These are phyloP conservation scores for Colletotrichum gloeosporioides DNA, from an alignment of 2,329 filamentous ascomycete species.

Conservation along the genomic window DNA sequence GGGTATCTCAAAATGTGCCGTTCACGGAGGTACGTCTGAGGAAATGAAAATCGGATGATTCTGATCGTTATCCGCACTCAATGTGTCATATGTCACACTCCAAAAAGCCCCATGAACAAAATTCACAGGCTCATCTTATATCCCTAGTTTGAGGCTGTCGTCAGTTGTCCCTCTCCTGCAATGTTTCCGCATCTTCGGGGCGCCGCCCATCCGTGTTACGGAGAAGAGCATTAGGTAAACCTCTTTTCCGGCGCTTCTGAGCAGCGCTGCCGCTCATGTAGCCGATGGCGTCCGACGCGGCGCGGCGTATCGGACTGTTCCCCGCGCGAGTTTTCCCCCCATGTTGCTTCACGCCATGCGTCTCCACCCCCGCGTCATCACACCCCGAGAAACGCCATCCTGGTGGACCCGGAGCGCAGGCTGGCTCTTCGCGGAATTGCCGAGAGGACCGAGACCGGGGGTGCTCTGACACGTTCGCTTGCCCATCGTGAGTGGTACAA, in stretches of 20 bases:
- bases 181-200: conserved; percentile 6
- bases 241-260: conserved; percentile 7
- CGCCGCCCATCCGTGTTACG: not conserved
- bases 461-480: not conserved
- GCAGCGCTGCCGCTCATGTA: not conserved
- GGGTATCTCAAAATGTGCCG: not conserved
- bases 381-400: conserved; percentile 19
- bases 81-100: not conserved
- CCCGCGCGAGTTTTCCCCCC: not conserved
- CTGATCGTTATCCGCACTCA: not conserved
- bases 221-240: conserved; percentile 11
- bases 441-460: conserved; percentile 17
- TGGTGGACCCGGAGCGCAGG: not conserved
- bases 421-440: not conserved
- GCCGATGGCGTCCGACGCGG: not conserved
- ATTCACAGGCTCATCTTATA: conserved; percentile 6
- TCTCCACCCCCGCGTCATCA: conserved; percentile 17
- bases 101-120: not conserved
- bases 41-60: not conserved
- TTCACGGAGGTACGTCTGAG: not conserved
- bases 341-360: not conserved
- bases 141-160: conserved; percentile 4
- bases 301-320: conserved; percentile 1
- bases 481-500: not conserved
- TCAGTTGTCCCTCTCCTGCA: not conserved